Conservation (phyloP, 1,284 basidiomycete genomes). For the Polyporus tsugae region DNA sequence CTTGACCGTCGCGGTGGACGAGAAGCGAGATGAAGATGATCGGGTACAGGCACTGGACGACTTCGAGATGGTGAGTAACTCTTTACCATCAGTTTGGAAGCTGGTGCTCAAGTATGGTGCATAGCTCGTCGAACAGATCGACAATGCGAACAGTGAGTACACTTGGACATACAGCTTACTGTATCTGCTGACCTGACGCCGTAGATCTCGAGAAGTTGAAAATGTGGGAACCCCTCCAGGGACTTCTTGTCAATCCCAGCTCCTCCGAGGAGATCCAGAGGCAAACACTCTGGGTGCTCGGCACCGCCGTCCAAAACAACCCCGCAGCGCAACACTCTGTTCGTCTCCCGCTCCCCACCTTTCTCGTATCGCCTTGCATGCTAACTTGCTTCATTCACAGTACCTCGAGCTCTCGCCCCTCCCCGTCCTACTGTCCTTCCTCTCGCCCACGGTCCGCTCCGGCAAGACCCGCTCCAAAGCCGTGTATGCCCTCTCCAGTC, state of each 20-base stretch:
- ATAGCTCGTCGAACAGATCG: conserved; percentile 91
- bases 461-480: conserved; percentile 79
- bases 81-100: conserved; percentile 28
- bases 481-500: conserved; percentile 86
- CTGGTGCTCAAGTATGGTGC: not conserved
- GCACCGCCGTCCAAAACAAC: conserved; percentile 97
- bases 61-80: conserved; percentile 85
- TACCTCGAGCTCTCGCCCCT: conserved; percentile 80
- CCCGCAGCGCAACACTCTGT: conserved; percentile 89
- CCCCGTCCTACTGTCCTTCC: conserved; percentile 68
- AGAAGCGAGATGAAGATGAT: conserved; percentile 65
- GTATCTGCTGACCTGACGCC: not conserved
- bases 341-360: conserved; percentile 42
- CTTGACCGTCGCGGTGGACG: conserved; percentile 77
- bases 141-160: conserved; percentile 90
- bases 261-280: conserved; percentile 72
- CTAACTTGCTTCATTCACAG: conserved; percentile 48
- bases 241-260: conserved; percentile 63
- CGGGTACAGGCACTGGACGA: conserved; percentile 89
- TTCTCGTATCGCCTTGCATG: not conserved
- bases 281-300: conserved; percentile 90
- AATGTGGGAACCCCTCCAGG: conserved; percentile 88
- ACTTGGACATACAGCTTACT: not conserved
- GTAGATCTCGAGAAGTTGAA: conserved; percentile 84
- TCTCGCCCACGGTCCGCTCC: conserved; percentile 60